Percentiles rank a stretch among this genome's conserved stretches.
These are phyloP conservation scores for Polygonum aviculare DNA, from an alignment of 148 eudicot species.

Conservation along the genomic window DNA sequence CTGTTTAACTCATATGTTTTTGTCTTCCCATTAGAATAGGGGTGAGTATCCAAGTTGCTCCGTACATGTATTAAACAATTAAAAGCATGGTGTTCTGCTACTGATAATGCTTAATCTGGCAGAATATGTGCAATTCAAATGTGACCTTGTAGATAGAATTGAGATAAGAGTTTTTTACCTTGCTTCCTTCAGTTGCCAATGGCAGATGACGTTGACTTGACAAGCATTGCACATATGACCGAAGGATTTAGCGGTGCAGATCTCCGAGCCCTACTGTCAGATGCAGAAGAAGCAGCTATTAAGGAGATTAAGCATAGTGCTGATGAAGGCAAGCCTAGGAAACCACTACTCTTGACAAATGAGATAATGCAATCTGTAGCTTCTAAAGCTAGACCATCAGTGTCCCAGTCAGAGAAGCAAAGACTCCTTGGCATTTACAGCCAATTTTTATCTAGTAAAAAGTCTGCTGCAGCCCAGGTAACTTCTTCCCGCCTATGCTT, in stretches of 20 bases:
- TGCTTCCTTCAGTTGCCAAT: slow-evolving; percentile 55
- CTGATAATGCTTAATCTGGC: background rate
- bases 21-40: background rate
- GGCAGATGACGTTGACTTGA: slow-evolving; percentile 62
- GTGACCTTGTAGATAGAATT: background rate
- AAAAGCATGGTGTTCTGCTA: background rate
- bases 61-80: background rate
- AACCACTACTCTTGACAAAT: slow-evolving; percentile 53
- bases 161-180: background rate
- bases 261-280: slow-evolving; percentile 96
- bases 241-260: slow-evolving; percentile 99
- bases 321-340: slow-evolving; percentile 30
- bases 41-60: background rate
- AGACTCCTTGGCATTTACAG: slow-evolving; percentile 64
- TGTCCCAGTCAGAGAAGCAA: slow-evolving; percentile 72
- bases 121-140: background rate
- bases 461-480: slow-evolving; percentile 76
- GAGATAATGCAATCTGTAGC: slow-evolving; percentile 51
- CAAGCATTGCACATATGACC: slow-evolving; percentile 52
- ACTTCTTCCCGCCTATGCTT: slow-evolving; percentile 11
- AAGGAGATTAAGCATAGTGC: slow-evolving; percentile 58
- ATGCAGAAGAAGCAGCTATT: slow-evolving; percentile 90
- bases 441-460: slow-evolving; percentile 82
- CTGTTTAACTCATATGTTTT: background rate
- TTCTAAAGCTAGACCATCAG: slow-evolving; percentile 76